Conservation (phyloP, 768 basidiomycete genomes). For the Austroboletus eburneus region DNA sequence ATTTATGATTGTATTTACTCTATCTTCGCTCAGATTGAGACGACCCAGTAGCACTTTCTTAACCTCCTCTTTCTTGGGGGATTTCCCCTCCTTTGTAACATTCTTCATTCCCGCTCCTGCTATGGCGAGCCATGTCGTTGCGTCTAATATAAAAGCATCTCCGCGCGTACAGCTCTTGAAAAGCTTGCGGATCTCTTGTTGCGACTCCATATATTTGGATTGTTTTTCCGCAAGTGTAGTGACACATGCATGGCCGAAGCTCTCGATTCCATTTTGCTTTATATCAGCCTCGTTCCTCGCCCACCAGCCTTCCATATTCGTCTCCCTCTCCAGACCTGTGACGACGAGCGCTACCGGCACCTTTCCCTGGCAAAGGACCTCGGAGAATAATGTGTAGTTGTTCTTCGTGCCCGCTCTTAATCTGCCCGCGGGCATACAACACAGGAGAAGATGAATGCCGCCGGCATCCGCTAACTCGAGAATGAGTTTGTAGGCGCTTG, state of each 20-base stretch:
- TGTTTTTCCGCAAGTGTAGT: constrained; percentile 6
- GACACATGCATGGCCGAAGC: constrained; percentile 21
- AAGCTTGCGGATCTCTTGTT: constrained; percentile 7
- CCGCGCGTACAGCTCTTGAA: not conserved
- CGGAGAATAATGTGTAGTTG: constrained; percentile 34
- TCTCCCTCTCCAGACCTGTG: constrained; percentile 26
- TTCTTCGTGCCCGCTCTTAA: constrained; percentile 26
- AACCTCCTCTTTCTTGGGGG: not conserved
- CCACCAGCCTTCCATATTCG: not conserved
- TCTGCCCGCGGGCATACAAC: constrained; percentile 31
- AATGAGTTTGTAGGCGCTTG: constrained; percentile 24
- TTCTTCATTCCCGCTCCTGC: not conserved
- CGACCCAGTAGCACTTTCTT: not conserved
- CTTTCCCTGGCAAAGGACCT: constrained; percentile 30
- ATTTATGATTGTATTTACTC: not conserved
- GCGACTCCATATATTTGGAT: constrained; percentile 13
- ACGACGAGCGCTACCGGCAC: constrained; percentile 35
- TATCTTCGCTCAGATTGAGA: not conserved
- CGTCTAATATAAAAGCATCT: not conserved
- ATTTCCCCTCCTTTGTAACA: not conserved
- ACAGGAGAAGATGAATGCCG: constrained; percentile 39
- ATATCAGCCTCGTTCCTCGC: not conserved
- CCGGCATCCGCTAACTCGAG: constrained; percentile 12
- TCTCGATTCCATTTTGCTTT: constrained; percentile 8
- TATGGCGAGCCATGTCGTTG: not conserved